A percentile compares a stretch with the other conserved stretches of the same genome.
Conservation (phyloP, 257 asterid genomes). For the Henckelia pumila region DNA sequence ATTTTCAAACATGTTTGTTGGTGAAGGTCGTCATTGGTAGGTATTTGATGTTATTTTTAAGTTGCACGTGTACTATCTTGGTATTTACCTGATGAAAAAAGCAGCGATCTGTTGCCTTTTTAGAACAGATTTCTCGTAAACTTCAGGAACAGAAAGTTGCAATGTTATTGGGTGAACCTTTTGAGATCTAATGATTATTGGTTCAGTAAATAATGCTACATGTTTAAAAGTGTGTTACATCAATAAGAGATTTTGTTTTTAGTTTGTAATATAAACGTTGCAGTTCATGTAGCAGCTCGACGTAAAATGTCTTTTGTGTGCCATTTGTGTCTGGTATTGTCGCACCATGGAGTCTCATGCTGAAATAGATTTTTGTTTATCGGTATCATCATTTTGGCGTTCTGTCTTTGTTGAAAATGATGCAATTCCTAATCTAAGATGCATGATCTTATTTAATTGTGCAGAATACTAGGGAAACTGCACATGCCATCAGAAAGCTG, state of each 20-base stretch:
- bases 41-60: neutral
- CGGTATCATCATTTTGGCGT: neutral
- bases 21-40: neutral
- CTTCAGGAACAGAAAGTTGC: constrained; percentile 39
- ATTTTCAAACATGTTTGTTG: neutral
- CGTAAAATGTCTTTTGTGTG: too few relatives aligned
- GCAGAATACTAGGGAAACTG: constrained; percentile 89
- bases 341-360: neutral
- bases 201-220: constrained; percentile 45
- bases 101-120: constrained; percentile 38
- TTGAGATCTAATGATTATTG: constrained; percentile 28
- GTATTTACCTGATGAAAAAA: constrained; percentile 32
- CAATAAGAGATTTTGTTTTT: neutral
- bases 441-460: neutral
- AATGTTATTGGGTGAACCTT: constrained; percentile 54
- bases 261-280: neutral
- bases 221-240: neutral
- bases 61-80: neutral
- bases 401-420: neutral
- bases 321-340: neutral
- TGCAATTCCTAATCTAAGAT: neutral
- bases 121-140: constrained; percentile 37
- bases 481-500: constrained; percentile 74
- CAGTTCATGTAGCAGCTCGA: neutral
- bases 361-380: neutral